Evolutionary conservation across 768 basidiomycete genomes (phyloP), one percentile per base, ranked within the genome.

Genomic region (Leccinum longicurvipes): DNA sequence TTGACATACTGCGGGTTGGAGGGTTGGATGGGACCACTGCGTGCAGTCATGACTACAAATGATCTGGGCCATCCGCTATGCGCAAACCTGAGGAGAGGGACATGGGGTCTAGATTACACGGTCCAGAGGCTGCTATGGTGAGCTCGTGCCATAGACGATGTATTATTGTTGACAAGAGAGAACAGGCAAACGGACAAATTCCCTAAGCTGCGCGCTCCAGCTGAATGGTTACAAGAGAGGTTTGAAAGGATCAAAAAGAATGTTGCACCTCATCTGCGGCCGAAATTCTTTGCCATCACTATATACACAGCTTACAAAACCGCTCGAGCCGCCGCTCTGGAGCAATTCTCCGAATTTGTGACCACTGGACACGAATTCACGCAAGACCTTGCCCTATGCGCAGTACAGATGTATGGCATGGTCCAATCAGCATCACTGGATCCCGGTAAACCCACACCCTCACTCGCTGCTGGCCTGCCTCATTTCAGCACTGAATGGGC

Each of bases 401-500:
- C 89, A 2, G 77, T 92, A 8, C 91, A 93, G 70, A 93, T 98
- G 92, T 81, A 96, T 63, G 97, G 97, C 1, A 68, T 85, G 55
- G 94, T 98, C 36, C 83, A 84, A 63, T 93, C 93, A 0, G 96
- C 97, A 6, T 97, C 94, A 12, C 79, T 99, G 47, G 86, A 90
- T 64, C 89, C 91, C 9, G 73, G 67, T 1, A 79, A 80, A 61
- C 69, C 80, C 2, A 86, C 85, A 1, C 86, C 97, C 4, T 92
- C 89, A 3, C 78, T 99, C 31, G 94, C 97, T 10, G 97, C 97
- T 24, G 97, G 97, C 19, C 76, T 98, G 27, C 95, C 97, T 6
- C 97, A 98, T 73, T 98, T 99, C 68, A 78, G 91, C 1, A 76
- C 88, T 8, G 86, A 87, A 6, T 99, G 97, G 97, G 95, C 95